Percentiles rank a stretch among this genome's conserved stretches.
phyloP scores from a whole-genome alignment of 1,139 yeast genomes.

The Geotrichum aggregatum region DNA sequence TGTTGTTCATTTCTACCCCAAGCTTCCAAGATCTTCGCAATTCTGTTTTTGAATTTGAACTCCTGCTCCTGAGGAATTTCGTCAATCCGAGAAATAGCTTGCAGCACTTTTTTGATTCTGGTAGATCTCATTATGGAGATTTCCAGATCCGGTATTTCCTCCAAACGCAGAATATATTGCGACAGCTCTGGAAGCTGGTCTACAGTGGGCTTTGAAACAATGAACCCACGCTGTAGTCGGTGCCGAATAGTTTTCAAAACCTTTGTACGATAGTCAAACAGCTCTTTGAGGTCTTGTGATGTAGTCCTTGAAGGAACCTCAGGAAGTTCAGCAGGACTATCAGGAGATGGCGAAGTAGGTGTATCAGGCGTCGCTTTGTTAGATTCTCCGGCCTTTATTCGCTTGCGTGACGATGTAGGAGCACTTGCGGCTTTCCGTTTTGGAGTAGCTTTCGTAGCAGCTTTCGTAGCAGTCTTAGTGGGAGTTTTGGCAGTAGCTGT shows the following conservation, averaged over 20 bases:
- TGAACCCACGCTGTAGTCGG: slow-evolving; percentile 36
- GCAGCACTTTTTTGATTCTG: slow-evolving; percentile 38
- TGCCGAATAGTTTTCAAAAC: slow-evolving; percentile 32
- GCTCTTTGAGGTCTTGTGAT: slow-evolving; percentile 27
- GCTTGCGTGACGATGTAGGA: background rate
- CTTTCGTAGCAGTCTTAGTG: background rate
- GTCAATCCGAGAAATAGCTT: slow-evolving; percentile 30
- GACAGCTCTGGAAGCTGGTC: slow-evolving; percentile 29
- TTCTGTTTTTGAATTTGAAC: slow-evolving; percentile 30
- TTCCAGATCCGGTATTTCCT: slow-evolving; percentile 35
- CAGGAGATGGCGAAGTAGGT: background rate
- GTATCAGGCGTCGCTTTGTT: background rate
- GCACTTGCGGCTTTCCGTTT: background rate
- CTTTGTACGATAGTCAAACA: slow-evolving; percentile 28
- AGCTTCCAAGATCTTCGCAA: slow-evolving; percentile 29
- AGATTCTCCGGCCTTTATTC: too few relatives aligned
- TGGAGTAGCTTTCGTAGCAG: background rate
- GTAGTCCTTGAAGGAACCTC: slow-evolving; percentile 11
- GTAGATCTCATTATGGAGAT: slow-evolving; percentile 37
- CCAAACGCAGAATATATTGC: slow-evolving; percentile 31
- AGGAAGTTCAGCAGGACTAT: background rate
- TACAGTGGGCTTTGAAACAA: slow-evolving; percentile 29
- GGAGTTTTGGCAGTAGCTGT: background rate
- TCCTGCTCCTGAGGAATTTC: slow-evolving; percentile 31
- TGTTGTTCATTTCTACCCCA: slow-evolving; percentile 33